Conservation (phyloP, 148 eudicot species). For the Vaccinium corymbosum region DNA sequence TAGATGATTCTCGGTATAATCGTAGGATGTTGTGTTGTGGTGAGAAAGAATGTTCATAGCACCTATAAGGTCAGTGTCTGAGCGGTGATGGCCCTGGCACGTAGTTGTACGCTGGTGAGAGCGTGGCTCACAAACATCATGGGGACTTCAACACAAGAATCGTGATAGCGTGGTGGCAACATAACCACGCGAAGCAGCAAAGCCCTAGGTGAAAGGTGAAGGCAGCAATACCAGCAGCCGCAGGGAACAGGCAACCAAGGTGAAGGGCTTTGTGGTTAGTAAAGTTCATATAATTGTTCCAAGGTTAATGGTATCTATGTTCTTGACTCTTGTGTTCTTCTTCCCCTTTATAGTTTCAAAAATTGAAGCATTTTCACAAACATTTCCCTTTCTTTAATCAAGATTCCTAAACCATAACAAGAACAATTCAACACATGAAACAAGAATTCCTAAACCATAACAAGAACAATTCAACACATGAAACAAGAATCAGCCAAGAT, state of each 20-base stretch:
- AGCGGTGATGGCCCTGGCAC: too few relatives aligned
- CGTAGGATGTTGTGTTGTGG: not conserved
- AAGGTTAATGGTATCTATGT: not conserved
- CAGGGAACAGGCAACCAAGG: not conserved
- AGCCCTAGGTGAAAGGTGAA: not conserved
- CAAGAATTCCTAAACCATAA: not conserved
- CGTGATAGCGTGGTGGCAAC: not conserved
- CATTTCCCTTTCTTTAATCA: not conserved
- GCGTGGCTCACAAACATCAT: not conserved
- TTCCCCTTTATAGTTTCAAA: not conserved
- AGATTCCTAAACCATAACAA: not conserved
- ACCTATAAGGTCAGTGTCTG: not conserved
- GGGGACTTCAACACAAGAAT: not conserved
- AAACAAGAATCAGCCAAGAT: not conserved
- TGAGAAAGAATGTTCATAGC: not conserved
- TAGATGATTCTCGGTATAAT: not conserved
- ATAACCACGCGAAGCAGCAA: not conserved
- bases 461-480: not conserved
- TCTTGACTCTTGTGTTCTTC: not conserved
- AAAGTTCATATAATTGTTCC: not conserved
- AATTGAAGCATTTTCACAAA: not conserved
- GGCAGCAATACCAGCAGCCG: not conserved
- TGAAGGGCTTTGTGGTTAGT: not conserved
- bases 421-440: not conserved
- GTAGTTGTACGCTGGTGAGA: not conserved